Evolutionary conservation across 495 filamentous ascomycete genomes (phyloP).

Genomic region (Parathielavia appendiculata): DNA sequence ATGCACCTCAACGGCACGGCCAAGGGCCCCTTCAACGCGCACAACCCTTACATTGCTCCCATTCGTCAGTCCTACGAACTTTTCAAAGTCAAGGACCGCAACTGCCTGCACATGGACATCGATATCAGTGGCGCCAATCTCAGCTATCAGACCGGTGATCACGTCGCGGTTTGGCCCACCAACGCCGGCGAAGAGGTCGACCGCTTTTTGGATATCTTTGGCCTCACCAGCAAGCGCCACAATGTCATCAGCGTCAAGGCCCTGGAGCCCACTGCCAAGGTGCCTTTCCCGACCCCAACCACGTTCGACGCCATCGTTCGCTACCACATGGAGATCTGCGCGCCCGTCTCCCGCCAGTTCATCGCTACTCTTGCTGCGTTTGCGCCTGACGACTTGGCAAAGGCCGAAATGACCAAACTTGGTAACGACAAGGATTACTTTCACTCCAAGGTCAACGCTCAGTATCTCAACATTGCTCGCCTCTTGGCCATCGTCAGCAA

Average conservation of each 20-base stretch:
- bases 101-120: conserved; percentile 97
- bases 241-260: conserved; percentile 85
- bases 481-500: conserved; percentile 69
- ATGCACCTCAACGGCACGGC: conserved; percentile 80
- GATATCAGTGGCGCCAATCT: conserved; percentile 82
- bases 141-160: conserved; percentile 92
- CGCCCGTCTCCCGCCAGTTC: conserved; percentile 94
- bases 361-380: conserved; percentile 82
- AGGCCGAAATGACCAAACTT: conserved; percentile 80
- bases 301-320: conserved; percentile 91
- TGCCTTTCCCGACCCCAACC: conserved; percentile 94
- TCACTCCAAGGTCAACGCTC: conserved; percentile 74
- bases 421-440: conserved; percentile 96
- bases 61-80: conserved; percentile 85
- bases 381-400: conserved; percentile 75
- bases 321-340: conserved; percentile 96
- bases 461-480: conserved; percentile 87
- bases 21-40: conserved; percentile 90
- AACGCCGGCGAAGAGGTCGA: conserved; percentile 92
- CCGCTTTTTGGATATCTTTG: conserved; percentile 76
- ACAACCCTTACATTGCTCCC: conserved; percentile 96
- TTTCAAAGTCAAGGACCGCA: conserved; percentile 86
- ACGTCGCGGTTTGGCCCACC: conserved; percentile 95
- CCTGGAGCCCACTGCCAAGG: conserved; percentile 91
- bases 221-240: conserved; percentile 69